Base-by-base conservation (phyloP, 768 basidiomycete genomes). In the Lactarius sp. region DNA sequence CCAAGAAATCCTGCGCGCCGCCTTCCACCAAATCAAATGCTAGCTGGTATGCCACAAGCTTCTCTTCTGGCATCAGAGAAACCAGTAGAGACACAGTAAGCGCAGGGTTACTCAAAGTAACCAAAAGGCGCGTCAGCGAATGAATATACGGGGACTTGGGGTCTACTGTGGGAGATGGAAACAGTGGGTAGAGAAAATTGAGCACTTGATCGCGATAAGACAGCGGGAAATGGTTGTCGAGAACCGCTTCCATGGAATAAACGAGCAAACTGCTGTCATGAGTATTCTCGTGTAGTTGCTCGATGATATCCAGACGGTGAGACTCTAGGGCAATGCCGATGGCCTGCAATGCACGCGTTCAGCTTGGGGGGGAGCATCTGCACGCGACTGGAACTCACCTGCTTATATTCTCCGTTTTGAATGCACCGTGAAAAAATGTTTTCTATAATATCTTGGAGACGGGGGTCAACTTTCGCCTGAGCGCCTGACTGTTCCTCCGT, bases 1-100 rank as follows among this genome's bases (percentile, higher is more conserved):
- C 88, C 51, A 98, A 78, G 76, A 93, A 98, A 70, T 95, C 94
- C 73, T 96, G 94, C 3, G 90, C 85, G 0, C 93, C 96, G 41
- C 94, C 92, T 75, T 98, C 96, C 14, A 89, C 90, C 53, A 98
- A 77, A 75, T 98, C 97, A 72, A 98, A 98, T 0, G 91, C 94
- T 72, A 98, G 85, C 73, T 99, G 97, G 74, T 94, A 96, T 0
- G 94, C 94, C 31, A 96, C 77, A 12, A 94, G 77, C 46, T 83
- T 82, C 68, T 94, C 84, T 65, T 81, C 80, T 5, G 82, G 81
- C 14, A 94, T 81, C 9, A 97, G 80, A 3, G 86, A 86, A 2
- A 78, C 81, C 62, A 97, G 75, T 56, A 95, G 80, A 14, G 86
- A 80, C 7, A 91, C 80, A 1, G 92, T 90, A 56, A 94, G 78